A percentile compares a stretch with the other conserved stretches of the same genome.
Evolutionary conservation across 352 stramenopile genomes (phyloP).

Genomic region (Nannochloropsis limnetica): DNA sequence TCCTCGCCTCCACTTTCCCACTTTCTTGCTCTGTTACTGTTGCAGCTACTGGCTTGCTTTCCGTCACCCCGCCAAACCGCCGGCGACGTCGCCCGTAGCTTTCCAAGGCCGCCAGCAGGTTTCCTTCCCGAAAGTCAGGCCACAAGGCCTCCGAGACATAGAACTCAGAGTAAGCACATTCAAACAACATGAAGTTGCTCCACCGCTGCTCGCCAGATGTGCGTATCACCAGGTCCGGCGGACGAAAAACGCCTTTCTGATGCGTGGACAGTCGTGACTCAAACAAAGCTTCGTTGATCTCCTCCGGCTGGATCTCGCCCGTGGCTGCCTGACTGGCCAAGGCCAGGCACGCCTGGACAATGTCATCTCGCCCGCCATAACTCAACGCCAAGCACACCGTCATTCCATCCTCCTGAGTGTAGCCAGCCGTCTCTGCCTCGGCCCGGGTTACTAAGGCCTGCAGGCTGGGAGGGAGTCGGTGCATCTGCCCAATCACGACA

Average conservation of each 20-base stretch:
- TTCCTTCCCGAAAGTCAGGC: neutral
- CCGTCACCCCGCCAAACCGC: constrained; percentile 9
- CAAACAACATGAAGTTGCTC: constrained; percentile 24
- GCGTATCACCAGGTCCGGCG: neutral
- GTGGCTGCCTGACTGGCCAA: neutral
- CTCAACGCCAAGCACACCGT: constrained; percentile 20
- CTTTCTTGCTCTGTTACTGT: neutral
- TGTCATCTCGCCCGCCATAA: constrained; percentile 4
- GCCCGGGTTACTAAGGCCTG: constrained; percentile 37
- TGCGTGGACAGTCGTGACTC: neutral
- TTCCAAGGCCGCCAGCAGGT: constrained; percentile 1
- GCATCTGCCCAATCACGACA: constrained; percentile 40
- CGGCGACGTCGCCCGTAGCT: neutral
- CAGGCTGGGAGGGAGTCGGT: constrained; percentile 40
- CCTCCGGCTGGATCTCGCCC: constrained; percentile 18
- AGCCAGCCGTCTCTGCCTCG: constrained; percentile 36
- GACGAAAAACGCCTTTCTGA: neutral
- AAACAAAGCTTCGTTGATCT: constrained; percentile 34
- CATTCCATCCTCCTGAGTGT: constrained; percentile 7
- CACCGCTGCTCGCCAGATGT: constrained; percentile 9
- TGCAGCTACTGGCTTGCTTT: neutral
- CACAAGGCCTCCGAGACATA: neutral
- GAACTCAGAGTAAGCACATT: constrained; percentile 1
- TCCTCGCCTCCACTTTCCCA: neutral
- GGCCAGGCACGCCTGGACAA: neutral